Base-by-base conservation (phyloP, 2,329 filamentous ascomycete genomes). In the Cladobotryum mycophilum region DNA sequence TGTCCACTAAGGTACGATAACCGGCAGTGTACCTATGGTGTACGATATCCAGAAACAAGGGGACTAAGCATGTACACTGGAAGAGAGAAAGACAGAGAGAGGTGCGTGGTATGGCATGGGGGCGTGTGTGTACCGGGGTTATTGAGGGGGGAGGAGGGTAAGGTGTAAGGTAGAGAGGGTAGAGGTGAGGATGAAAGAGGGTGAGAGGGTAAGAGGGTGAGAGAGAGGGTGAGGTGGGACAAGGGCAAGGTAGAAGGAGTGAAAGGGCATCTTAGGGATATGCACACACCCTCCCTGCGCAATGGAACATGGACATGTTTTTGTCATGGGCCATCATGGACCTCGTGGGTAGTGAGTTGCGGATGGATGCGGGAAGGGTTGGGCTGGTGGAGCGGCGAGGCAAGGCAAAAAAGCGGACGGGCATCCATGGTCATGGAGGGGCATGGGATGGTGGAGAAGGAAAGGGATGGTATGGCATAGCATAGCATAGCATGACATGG, bases 301-400 rank as follows among this genome's bases (percentile, higher is more conserved):
- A 45, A 13, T 30, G 25, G 25, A 30, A 30, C 25, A 30, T 30
- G 25, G 25, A 30, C 25, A 30, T 30, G 2, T 30, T 30, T 38
- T 38, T 38, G 36, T 38, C 36, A 30, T 30, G 25, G 33, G 44
- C 48, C 48, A 50, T 50, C 48, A 43, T 51, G 43, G 48, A 46
- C 43, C 48, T 37, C 48, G 48, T 51, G 48, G 43, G 41, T 50
- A 12, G 36, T 38, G 36, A 18, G 14, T 38, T 50, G 48, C 48
- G 48, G 49, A 40, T 43, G 49, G 49, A 40, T 45, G 43, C 46
- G 45, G 44, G 49, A 45, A 41, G 43, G 49, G 49, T 40, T 41
- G 46, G 49, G 49, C 45, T 22, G 45, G 49, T 51, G 49, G 45
- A 44, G 49, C 40, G 13, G 34, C 38, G 15, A 47, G 45, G 49